Evolutionary conservation across 106 monocot species (phyloP).

Genomic region (Chionographis japonica): DNA sequence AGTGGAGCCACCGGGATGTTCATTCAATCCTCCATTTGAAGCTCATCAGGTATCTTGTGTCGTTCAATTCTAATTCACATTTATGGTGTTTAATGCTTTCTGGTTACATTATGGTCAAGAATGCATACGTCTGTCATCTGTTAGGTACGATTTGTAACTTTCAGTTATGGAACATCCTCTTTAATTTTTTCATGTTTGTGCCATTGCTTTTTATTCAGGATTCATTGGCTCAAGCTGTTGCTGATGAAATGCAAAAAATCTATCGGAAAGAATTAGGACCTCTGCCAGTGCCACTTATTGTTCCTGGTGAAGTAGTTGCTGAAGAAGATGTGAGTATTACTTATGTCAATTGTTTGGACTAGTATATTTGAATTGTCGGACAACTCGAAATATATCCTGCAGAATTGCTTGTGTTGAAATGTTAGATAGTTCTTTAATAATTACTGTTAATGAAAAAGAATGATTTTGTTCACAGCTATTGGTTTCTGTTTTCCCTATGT

Average conservation of each 20-base stretch:
- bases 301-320: constrained; percentile 50
- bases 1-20: constrained; percentile 86
- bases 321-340: constrained; percentile 75
- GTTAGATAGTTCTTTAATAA: too few species aligned
- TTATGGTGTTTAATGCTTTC: neutral
- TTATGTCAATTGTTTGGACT: neutral
- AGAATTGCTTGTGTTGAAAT: too few species aligned
- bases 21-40: constrained; percentile 94
- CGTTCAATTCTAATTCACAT: neutral
- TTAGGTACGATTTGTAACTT: too few species aligned
- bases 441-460: too few species aligned
- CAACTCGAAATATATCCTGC: neutral
- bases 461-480: too few species aligned
- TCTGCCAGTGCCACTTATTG: constrained; percentile 60
- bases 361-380: neutral
- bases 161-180: neutral
- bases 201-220: constrained; percentile 40
- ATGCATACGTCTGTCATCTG: too few species aligned
- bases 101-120: neutral
- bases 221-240: constrained; percentile 93
- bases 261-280: constrained; percentile 74
- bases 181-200: neutral
- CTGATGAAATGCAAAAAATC: constrained; percentile 81
- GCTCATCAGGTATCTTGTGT: constrained; percentile 72
- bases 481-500: too few species aligned